A percentile compares a stretch with the other conserved stretches of the same genome.
Evolutionary conservation across 495 filamentous ascomycete genomes (phyloP).

Genomic region (Lophiostoma macrostomum): DNA sequence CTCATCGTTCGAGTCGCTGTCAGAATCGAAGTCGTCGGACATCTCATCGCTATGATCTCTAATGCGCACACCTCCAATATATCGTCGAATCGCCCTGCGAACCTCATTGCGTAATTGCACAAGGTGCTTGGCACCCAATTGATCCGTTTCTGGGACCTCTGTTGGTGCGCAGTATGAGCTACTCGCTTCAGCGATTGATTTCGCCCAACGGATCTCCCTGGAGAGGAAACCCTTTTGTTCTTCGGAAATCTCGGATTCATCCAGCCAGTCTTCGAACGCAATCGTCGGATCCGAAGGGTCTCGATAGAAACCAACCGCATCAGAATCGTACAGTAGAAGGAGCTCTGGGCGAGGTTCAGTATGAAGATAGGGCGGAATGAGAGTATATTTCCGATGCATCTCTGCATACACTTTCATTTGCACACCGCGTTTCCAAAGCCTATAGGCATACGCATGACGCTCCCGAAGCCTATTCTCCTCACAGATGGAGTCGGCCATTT

Average conservation of each 20-base stretch:
- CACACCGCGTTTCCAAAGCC: constrained; percentile 11
- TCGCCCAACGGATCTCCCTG: not conserved
- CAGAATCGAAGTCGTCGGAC: too few species aligned
- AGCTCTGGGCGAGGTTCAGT: not conserved
- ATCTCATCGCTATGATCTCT: not conserved
- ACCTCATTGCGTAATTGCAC: constrained; percentile 1
- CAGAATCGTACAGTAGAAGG: constrained; percentile 14
- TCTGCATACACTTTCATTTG: constrained; percentile 12
- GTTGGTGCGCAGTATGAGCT: not conserved
- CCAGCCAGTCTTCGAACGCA: not conserved
- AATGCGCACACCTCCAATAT: not conserved
- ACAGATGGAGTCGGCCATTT: constrained; percentile 1
- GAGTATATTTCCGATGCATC: not conserved
- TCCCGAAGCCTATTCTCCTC: constrained; percentile 1
- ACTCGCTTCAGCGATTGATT: not conserved
- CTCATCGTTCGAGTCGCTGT: too few species aligned
- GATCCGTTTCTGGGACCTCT: constrained; percentile 11
- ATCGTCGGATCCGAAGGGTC: not conserved
- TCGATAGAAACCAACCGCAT: constrained; percentile 10
- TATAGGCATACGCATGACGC: constrained; percentile 13
- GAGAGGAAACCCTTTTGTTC: too few species aligned
- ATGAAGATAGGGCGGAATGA: constrained; percentile 22
- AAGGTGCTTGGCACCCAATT: constrained; percentile 1
- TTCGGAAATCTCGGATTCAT: not conserved
- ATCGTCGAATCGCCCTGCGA: not conserved